These are phyloP conservation scores for Hyaloperonospora arabidopsidis DNA, from an alignment of 352 stramenopile species.

Conservation along the genomic window DNA sequence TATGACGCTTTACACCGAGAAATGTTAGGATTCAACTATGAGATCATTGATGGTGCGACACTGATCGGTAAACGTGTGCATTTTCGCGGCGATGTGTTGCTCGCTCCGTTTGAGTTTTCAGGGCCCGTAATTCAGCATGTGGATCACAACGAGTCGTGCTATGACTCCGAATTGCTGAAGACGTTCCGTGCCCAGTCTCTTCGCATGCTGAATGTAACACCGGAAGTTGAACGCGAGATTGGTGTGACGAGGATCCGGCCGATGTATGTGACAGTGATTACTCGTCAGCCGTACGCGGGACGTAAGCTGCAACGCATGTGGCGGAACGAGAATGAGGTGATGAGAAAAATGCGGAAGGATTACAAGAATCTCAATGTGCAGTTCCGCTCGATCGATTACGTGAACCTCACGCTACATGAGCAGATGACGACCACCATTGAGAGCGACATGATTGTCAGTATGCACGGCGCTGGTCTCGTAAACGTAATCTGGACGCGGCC, in stretches of 20 bases:
- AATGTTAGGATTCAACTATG: constrained; percentile 24
- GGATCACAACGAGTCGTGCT: constrained; percentile 52
- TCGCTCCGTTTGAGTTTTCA: constrained; percentile 43
- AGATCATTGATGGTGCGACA: too few species aligned
- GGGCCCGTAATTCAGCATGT: constrained; percentile 68
- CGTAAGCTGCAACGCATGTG: constrained; percentile 51
- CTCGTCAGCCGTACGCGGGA: constrained; percentile 39
- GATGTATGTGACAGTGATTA: constrained; percentile 54
- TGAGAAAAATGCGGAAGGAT: constrained; percentile 33
- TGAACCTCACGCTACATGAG: constrained; percentile 38
- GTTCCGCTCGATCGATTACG: constrained; percentile 64
- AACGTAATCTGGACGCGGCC: constrained; percentile 64
- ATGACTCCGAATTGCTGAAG: constrained; percentile 39
- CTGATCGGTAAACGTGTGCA: constrained; percentile 29
- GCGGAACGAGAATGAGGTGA: constrained; percentile 54
- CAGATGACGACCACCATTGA: constrained; percentile 59
- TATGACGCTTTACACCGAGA: constrained; percentile 42
- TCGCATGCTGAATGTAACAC: constrained; percentile 22
- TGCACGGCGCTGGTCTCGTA: constrained; percentile 75
- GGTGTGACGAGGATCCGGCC: constrained; percentile 9
- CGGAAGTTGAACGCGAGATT: constrained; percentile 21
- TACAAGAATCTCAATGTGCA: constrained; percentile 31
- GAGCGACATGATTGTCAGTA: constrained; percentile 74
- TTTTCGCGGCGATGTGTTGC: constrained; percentile 39
- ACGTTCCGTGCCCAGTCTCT: constrained; percentile 39